Percentiles rank a stretch among this genome's conserved stretches.
phyloP scores from a whole-genome alignment of 257 asterid genomes.

The Fraxinus anomala region DNA sequence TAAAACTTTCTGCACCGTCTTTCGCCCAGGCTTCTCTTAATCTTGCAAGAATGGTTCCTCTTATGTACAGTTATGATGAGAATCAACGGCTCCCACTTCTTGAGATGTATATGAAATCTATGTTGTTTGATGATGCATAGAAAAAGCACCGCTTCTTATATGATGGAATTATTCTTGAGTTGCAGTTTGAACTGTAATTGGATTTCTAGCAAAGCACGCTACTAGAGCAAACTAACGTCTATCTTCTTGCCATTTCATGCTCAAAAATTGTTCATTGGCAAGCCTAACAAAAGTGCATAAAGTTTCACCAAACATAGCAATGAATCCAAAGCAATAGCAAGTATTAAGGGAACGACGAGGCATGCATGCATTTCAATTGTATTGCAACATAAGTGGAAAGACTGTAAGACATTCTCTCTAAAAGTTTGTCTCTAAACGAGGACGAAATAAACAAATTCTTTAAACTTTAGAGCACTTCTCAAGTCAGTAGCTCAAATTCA shows the following conservation, averaged over 20 bases:
- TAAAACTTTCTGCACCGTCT: slow-evolving; percentile 7
- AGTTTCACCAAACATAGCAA: not conserved
- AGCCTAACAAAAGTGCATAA: not conserved
- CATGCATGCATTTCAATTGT: not conserved
- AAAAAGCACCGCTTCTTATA: not conserved
- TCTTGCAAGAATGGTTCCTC: slow-evolving; percentile 40
- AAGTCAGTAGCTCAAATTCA: slow-evolving; percentile 1
- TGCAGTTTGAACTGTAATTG: not conserved
- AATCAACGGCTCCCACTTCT: slow-evolving; percentile 33
- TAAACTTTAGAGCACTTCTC: slow-evolving; percentile 3
- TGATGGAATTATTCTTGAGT: not conserved
- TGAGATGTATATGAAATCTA: slow-evolving; percentile 19
- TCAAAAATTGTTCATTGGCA: not conserved
- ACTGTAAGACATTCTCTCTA: not conserved
- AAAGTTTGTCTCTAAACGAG: slow-evolving; percentile 1
- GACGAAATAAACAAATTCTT: not conserved
- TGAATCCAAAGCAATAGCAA: not conserved
- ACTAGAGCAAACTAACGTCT: not conserved
- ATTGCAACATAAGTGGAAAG: not conserved
- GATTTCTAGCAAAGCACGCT: not conserved
- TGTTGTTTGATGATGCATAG: slow-evolving; percentile 10
- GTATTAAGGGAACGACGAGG: not conserved
- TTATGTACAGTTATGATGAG: slow-evolving; percentile 35
- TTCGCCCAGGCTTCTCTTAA: slow-evolving; percentile 41
- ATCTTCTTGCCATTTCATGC: not conserved